phyloP scores from a whole-genome alignment of 2,329 filamentous ascomycete species.

The Penicillium sp. region DNA sequence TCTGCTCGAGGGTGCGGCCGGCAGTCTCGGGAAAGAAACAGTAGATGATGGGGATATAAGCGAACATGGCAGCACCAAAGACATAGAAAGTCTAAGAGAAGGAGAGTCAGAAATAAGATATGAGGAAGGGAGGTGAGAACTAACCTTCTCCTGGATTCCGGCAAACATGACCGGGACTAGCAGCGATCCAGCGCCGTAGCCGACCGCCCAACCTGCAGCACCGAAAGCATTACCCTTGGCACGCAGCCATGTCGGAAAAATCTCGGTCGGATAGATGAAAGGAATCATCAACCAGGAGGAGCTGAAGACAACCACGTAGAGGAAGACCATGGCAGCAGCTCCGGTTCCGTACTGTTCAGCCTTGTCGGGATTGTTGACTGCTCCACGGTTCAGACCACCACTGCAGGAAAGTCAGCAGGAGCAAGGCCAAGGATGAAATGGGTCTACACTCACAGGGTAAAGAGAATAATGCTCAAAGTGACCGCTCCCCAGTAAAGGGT shows the following conservation, averaged over 20 bases:
- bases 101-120: background rate
- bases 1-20: constrained; percentile 20
- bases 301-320: constrained; percentile 30
- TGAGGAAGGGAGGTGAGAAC: background rate
- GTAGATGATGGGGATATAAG: constrained; percentile 60
- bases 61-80: constrained; percentile 59
- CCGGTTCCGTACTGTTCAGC: constrained; percentile 9
- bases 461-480: constrained; percentile 28
- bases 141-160: constrained; percentile 16
- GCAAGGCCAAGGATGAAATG: constrained; percentile 7
- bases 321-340: constrained; percentile 30
- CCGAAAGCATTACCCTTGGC: constrained; percentile 29
- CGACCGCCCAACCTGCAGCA: constrained; percentile 23
- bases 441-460: constrained; percentile 26
- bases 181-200: constrained; percentile 17
- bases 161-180: constrained; percentile 20
- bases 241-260: constrained; percentile 28
- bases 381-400: constrained; percentile 5
- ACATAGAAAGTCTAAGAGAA: constrained; percentile 30
- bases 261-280: constrained; percentile 30
- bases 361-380: constrained; percentile 5
- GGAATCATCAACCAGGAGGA: constrained; percentile 29
- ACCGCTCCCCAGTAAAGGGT: constrained; percentile 36
- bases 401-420: constrained; percentile 2
- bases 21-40: constrained; percentile 17